phyloP scores from a whole-genome alignment of 805 yeast species.

The Cephaloascus albidus region DNA sequence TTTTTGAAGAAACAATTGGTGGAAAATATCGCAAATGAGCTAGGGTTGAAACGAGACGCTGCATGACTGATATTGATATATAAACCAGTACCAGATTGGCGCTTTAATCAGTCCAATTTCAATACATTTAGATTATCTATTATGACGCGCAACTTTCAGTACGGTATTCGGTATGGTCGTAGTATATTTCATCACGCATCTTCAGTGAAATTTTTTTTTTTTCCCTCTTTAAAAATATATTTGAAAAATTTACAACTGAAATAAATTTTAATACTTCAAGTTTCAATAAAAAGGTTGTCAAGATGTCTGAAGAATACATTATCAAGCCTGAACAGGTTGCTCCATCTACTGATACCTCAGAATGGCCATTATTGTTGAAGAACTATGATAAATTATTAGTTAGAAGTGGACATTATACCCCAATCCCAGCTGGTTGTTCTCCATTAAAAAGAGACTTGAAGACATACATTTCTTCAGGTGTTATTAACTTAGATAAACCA shows the following conservation, averaged over 20 bases:
- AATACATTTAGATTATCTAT: no score
- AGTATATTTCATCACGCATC: background rate
- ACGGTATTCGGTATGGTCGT: background rate
- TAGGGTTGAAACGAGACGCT: background rate
- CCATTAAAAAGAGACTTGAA: slow-evolving; percentile 92
- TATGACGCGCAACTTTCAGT: background rate
- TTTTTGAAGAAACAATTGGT: slow-evolving; percentile 42
- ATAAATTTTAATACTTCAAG: no score
- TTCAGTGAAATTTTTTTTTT: background rate
- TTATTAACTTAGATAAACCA: slow-evolving; percentile 95
- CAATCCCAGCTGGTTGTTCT: slow-evolving; percentile 91
- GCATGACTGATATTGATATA: background rate
- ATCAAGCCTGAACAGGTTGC: slow-evolving; percentile 83
- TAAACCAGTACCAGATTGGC: no score
- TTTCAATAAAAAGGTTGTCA: no score
- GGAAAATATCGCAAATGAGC: slow-evolving; percentile 18
- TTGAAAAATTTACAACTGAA: no score
- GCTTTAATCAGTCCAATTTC: no score
- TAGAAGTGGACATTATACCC: slow-evolving; percentile 95
- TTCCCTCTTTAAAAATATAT: no score
- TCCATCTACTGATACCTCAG: slow-evolving; percentile 78
- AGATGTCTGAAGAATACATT: slow-evolving; percentile 61
- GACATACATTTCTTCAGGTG: slow-evolving; percentile 87
- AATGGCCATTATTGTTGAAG: slow-evolving; percentile 92
- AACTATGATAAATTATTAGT: slow-evolving; percentile 90